Base-by-base conservation (phyloP, 805 yeast genomes). In the Isabelozyma pseudorhagii region DNA sequence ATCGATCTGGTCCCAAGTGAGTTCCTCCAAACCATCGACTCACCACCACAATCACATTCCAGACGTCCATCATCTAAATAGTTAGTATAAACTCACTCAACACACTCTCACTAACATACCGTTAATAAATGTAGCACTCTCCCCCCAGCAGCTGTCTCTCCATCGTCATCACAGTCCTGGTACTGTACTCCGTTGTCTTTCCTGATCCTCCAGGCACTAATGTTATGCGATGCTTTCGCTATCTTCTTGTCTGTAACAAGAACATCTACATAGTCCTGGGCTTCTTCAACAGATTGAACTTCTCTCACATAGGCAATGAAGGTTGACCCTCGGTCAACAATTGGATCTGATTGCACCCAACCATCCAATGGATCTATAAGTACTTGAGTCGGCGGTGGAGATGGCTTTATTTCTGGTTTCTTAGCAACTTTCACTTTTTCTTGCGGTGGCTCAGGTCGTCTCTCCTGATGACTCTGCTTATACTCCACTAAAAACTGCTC, bases 151-250 rank as follows among this genome's bases (percentile, higher is more conserved):
- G 98, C 98, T 0, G 96, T 79, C 62, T 94, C 99, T 3, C 99
- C 99, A 62, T 93, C 99, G 64, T 94, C 98, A 61, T 94, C 97
- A 58, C 89, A 91, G 58, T 94, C 97, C 58, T 89, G 94, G 44
- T 76, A 79, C 38, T 78, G 74, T 0, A 82, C 79, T 0, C 84
- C 89, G 15, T 75, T 72, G 1, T 61, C 69, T n/a, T 77, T 64
- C 49, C 75, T 75, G 3, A 94, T 85, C 54, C 98, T 72, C 86
- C 93, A 92, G 0, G 97, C 94, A 13, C 83, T 80, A 84, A 94
- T 94, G 52, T 85, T 85, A 66, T 93, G 98, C 0, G 79, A 64
- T 0, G 97, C 85, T 53, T 79, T 77, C 7, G 83, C 65, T 13
- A 94, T 75, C 63, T 82, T 86, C 38, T 81, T 78, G 59, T 92